Percentiles rank a stretch among this genome's conserved stretches.
Evolutionary conservation across 2,329 filamentous ascomycete genomes (phyloP).

Genomic region (Ascomycota sp.): DNA sequence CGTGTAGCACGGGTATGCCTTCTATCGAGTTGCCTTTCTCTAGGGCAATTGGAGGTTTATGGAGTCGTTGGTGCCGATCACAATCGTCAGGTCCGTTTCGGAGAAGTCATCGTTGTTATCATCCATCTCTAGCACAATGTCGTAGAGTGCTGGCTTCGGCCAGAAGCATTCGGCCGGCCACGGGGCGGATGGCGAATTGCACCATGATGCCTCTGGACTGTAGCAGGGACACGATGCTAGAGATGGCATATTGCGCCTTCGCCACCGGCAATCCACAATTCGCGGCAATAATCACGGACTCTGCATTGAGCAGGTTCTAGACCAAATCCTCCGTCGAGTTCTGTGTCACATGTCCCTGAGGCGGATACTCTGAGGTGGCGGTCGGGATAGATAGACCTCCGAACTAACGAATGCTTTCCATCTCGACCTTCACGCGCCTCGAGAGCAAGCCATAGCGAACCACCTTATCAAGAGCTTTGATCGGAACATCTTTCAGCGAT

Average conservation of each 20-base stretch:
- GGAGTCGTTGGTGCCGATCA: constrained; percentile 83
- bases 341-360: constrained; percentile 61
- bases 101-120: constrained; percentile 88
- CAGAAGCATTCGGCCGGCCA: constrained; percentile 80
- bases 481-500: constrained; percentile 1
- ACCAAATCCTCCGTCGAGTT: constrained; percentile 66
- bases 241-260: constrained; percentile 80
- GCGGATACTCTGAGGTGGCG: constrained; percentile 42
- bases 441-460: constrained; percentile 1
- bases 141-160: constrained; percentile 72
- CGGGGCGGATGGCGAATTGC: constrained; percentile 76
- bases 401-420: constrained; percentile 22
- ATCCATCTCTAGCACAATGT: constrained; percentile 88
- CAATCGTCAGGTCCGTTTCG: constrained; percentile 69
- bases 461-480: constrained; percentile 1
- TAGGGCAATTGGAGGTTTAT: constrained; percentile 77
- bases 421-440: background rate
- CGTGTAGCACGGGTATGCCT: constrained; percentile 81
- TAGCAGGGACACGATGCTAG: constrained; percentile 56
- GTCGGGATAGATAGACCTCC: constrained; percentile 44
- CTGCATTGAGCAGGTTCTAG: constrained; percentile 52
- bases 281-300: constrained; percentile 76
- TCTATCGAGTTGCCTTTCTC: constrained; percentile 71
- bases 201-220: constrained; percentile 62
- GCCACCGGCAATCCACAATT: constrained; percentile 91